A percentile compares a stretch with the other conserved stretches of the same genome.
Evolutionary conservation across 768 basidiomycete genomes (phyloP).

Genomic region (Hemileccinum impolitum): DNA sequence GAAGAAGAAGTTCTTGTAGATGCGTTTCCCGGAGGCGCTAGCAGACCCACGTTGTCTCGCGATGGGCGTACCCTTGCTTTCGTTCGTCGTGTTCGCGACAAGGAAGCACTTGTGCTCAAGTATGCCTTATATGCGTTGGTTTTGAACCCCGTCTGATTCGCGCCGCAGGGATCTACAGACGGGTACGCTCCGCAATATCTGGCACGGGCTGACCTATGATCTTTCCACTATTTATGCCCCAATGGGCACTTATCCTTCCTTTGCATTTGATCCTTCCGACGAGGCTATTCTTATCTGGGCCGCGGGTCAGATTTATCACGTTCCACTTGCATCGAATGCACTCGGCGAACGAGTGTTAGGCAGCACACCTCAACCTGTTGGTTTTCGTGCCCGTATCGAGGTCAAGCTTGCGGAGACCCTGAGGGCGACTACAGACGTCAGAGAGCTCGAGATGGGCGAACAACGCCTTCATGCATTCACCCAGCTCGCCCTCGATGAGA

Average conservation of each 20-base stretch:
- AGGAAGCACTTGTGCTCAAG: conserved; percentile 71
- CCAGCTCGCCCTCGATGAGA: conserved; percentile 54
- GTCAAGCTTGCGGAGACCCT: conserved; percentile 61
- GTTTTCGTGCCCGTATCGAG: conserved; percentile 61
- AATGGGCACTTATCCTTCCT: conserved; percentile 79
- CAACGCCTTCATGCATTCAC: conserved; percentile 63
- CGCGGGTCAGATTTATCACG: conserved; percentile 61
- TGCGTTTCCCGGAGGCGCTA: conserved; percentile 67
- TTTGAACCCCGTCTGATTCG: not conserved
- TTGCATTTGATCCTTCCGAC: conserved; percentile 46
- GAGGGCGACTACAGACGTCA: conserved; percentile 46
- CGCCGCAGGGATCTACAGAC: conserved; percentile 56
- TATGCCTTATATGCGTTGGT: conserved; percentile 29
- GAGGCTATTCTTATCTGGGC: conserved; percentile 64
- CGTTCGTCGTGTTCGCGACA: conserved; percentile 69
- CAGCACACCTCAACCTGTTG: conserved; percentile 45
- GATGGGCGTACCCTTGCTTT: conserved; percentile 71
- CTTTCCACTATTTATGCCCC: conserved; percentile 61
- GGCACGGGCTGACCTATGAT: conserved; percentile 70
- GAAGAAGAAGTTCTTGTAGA: conserved; percentile 50
- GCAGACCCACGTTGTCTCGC: conserved; percentile 64
- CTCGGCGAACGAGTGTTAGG: conserved; percentile 47
- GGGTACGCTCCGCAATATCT: conserved; percentile 61
- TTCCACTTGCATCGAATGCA: conserved; percentile 43
- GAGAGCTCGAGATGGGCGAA: conserved; percentile 49